phyloP scores from a whole-genome alignment of 495 filamentous ascomycete species.

The Penicillium bovifimosum region DNA sequence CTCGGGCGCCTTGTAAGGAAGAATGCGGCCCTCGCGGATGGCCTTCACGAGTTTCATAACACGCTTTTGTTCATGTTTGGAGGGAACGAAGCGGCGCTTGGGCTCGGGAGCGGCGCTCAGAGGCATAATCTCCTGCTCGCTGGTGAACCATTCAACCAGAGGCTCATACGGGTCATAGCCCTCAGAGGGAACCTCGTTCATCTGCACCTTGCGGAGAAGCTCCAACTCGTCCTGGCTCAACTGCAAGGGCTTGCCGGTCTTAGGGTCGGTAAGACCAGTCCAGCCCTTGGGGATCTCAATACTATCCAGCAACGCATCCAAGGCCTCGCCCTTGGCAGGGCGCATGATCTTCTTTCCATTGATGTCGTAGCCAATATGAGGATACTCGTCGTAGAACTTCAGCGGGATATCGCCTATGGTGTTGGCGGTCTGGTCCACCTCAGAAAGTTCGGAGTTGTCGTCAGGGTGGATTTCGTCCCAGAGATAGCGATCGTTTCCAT shows the following conservation, averaged over 20 bases:
- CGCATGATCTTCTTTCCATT: conserved; percentile 97
- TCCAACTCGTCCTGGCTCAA: conserved; percentile 85
- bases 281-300: conserved; percentile 98
- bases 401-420: conserved; percentile 94
- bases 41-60: conserved; percentile 98
- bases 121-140: conserved; percentile 87
- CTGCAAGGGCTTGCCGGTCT: conserved; percentile 86
- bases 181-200: conserved; percentile 82
- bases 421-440: conserved; percentile 71
- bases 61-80: conserved; percentile 95
- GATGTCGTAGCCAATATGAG: conserved; percentile 97
- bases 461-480: conserved; percentile 89
- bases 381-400: conserved; percentile 93
- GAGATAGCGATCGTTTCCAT: conserved; percentile 68
- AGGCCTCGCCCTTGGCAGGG: conserved; percentile 85
- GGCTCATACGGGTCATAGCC: conserved; percentile 91
- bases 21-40: conserved; percentile 87
- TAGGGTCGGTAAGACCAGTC: conserved; percentile 91
- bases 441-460: conserved; percentile 92
- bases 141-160: conserved; percentile 87
- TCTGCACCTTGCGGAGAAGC: conserved; percentile 79
- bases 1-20: conserved; percentile 79
- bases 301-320: conserved; percentile 90
- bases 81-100: conserved; percentile 91
- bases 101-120: conserved; percentile 91